phyloP scores from a whole-genome alignment of 805 yeast genomes.

The Yamadazyma sp. region DNA sequence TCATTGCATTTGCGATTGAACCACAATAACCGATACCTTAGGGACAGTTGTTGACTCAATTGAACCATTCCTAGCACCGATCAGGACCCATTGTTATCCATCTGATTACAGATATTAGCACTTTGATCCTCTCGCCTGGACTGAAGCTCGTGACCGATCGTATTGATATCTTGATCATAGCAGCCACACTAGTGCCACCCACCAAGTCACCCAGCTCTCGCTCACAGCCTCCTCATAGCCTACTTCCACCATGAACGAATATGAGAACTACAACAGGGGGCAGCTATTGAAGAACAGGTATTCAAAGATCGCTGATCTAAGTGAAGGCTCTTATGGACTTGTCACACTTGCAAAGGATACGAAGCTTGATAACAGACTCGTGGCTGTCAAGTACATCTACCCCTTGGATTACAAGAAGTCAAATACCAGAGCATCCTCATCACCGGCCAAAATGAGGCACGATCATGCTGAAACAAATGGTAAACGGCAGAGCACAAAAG shows the following conservation, averaged over 20 bases:
- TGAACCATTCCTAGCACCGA: too few species aligned
- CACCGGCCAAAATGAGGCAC: constrained; percentile 34
- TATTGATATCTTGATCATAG: too few species aligned
- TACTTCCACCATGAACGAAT: constrained; percentile 41
- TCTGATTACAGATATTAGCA: too few species aligned
- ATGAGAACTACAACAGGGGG: constrained; percentile 39
- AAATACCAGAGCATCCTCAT: constrained; percentile 28
- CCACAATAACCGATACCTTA: too few species aligned
- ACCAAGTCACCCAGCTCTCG: too few species aligned
- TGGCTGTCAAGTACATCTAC: constrained; percentile 84
- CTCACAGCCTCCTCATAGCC: neutral
- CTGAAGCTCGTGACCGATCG: too few species aligned
- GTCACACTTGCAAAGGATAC: constrained; percentile 85
- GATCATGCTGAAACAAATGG: constrained; percentile 1
- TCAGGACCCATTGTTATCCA: too few species aligned
- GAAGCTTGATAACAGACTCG: constrained; percentile 45
- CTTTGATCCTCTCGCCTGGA: too few species aligned
- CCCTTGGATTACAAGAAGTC: constrained; percentile 46
- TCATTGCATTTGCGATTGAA: too few species aligned
- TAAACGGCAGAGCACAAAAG: constrained; percentile 14
- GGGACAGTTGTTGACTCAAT: too few species aligned
- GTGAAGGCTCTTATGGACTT: constrained; percentile 92
- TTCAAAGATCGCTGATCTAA: constrained; percentile 67
- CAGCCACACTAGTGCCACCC: too few species aligned
- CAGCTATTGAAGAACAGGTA: constrained; percentile 60